phyloP scores from a whole-genome alignment of 495 filamentous ascomycete genomes.

The Aspergillus panamensis region DNA sequence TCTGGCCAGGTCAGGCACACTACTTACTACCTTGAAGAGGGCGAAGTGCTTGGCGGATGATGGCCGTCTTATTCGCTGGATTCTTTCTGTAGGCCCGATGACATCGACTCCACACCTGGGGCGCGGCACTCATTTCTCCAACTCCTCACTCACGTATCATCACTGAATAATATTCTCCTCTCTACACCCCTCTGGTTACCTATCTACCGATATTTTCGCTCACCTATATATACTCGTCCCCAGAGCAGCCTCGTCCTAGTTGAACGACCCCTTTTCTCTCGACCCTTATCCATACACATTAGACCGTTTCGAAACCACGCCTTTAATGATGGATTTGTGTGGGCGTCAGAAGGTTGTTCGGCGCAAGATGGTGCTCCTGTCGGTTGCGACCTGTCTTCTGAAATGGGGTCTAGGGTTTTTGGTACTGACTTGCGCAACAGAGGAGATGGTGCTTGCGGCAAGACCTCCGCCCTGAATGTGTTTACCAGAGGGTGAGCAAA shows the following conservation, averaged over 20 bases:
- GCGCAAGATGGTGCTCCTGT: conserved; percentile 97
- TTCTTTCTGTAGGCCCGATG: conserved; percentile 35
- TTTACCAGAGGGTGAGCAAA: conserved; percentile 86
- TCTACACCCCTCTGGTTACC: background rate
- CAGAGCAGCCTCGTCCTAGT: background rate
- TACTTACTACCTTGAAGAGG: too few species aligned
- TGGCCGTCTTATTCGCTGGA: conserved; percentile 39
- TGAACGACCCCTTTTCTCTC: background rate
- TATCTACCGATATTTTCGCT: too few species aligned
- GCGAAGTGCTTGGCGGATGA: conserved; percentile 29
- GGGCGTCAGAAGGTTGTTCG: conserved; percentile 77
- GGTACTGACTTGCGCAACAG: conserved; percentile 41
- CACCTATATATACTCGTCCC: background rate
- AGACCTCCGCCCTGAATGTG: conserved; percentile 95
- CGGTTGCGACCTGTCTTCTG: conserved; percentile 43
- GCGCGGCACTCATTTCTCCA: conserved; percentile 23
- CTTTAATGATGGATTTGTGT: conserved; percentile 45
- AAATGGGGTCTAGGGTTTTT: background rate
- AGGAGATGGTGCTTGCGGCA: conserved; percentile 96
- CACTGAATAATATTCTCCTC: conserved; percentile 3
- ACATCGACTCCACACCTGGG: conserved; percentile 39
- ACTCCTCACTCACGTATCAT: conserved; percentile 2
- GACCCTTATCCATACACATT: conserved; percentile 8
- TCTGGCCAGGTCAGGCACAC: conserved; percentile 17
- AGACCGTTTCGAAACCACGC: conserved; percentile 3